A percentile compares a stretch with the other conserved stretches of the same genome.
Evolutionary conservation across 495 filamentous ascomycete species (phyloP).

Genomic region (Baudoinia panamericana): DNA sequence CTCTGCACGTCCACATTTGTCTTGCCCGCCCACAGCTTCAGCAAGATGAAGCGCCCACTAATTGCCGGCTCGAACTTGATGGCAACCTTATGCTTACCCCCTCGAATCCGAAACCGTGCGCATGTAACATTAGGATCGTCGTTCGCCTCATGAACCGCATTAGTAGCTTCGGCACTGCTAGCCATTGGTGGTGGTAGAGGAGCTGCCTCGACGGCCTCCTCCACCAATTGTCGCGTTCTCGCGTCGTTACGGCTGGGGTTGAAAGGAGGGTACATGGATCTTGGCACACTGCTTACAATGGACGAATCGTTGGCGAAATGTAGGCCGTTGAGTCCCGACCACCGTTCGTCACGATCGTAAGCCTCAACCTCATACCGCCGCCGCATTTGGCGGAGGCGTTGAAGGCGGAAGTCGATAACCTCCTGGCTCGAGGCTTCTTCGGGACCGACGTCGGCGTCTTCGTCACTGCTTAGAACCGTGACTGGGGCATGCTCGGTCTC

Average conservation of each 20-base stretch:
- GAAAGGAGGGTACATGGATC: neutral
- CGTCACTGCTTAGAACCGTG: conserved; percentile 1
- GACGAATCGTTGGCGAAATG: neutral
- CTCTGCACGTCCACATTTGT: conserved; percentile 78
- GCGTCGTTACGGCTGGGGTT: neutral
- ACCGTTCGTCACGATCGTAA: conserved; percentile 9
- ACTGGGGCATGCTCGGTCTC: conserved; percentile 4
- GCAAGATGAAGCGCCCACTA: conserved; percentile 59
- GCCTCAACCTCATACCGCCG: conserved; percentile 13
- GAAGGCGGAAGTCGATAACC: conserved; percentile 20
- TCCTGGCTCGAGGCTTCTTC: conserved; percentile 16
- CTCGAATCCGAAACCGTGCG: conserved; percentile 6
- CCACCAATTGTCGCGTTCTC: no score
- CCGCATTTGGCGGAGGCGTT: conserved; percentile 16
- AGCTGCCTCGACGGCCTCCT: no score
- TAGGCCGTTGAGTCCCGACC: neutral
- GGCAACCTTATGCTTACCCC: conserved; percentile 22
- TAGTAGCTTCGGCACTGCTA: neutral
- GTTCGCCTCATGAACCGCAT: neutral
- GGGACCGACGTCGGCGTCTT: conserved; percentile 14
- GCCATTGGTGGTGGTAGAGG: no score
- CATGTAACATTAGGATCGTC: conserved; percentile 8
- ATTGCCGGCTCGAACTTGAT: conserved; percentile 82
- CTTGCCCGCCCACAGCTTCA: conserved; percentile 62
- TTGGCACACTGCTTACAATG: neutral